A percentile compares a stretch with the other conserved stretches of the same genome.
Conservation (phyloP, 148 eudicot species). For the Suaeda aralocaspica region DNA sequence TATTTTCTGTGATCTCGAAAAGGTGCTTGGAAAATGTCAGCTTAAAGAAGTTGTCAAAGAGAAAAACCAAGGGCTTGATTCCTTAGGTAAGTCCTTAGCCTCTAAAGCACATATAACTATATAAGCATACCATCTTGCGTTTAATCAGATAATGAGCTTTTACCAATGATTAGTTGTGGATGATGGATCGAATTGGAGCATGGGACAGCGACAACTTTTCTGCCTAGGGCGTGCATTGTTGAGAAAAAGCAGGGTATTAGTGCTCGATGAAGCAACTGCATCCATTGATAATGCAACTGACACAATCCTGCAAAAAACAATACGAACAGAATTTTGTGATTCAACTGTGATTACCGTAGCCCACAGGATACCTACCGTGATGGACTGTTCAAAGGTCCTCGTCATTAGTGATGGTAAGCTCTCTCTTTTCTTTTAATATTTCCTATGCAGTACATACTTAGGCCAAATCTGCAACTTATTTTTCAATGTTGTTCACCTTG, state of each 20-base stretch:
- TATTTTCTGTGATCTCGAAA: neutral
- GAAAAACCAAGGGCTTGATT: slow-evolving; percentile 61
- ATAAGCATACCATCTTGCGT: too few relatives aligned
- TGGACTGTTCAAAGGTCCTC: slow-evolving; percentile 47
- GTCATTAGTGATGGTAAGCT: slow-evolving; percentile 36
- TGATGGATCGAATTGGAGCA: slow-evolving; percentile 95
- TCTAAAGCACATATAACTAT: too few relatives aligned
- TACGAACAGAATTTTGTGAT: slow-evolving; percentile 39
- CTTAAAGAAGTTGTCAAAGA: slow-evolving; percentile 65
- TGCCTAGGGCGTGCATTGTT: slow-evolving; percentile 82
- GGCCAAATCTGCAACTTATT: too few relatives aligned
- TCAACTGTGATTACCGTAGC: slow-evolving; percentile 33
- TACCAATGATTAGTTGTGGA: slow-evolving; percentile 44
- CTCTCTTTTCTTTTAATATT: neutral
- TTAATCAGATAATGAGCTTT: too few relatives aligned
- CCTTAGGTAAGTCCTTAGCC: slow-evolving; percentile 52
- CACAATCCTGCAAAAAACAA: slow-evolving; percentile 29
- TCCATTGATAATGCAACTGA: slow-evolving; percentile 88
- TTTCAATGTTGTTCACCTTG: neutral
- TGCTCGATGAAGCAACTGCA: slow-evolving; percentile 95
- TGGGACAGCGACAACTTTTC: slow-evolving; percentile 91
- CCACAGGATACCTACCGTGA: slow-evolving; percentile 43
- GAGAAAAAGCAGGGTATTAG: slow-evolving; percentile 76
- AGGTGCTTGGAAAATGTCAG: slow-evolving; percentile 86
- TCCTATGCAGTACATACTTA: too few relatives aligned